Conservation (phyloP, 139 green algal genomes). For the Coelastrella sp. region DNA sequence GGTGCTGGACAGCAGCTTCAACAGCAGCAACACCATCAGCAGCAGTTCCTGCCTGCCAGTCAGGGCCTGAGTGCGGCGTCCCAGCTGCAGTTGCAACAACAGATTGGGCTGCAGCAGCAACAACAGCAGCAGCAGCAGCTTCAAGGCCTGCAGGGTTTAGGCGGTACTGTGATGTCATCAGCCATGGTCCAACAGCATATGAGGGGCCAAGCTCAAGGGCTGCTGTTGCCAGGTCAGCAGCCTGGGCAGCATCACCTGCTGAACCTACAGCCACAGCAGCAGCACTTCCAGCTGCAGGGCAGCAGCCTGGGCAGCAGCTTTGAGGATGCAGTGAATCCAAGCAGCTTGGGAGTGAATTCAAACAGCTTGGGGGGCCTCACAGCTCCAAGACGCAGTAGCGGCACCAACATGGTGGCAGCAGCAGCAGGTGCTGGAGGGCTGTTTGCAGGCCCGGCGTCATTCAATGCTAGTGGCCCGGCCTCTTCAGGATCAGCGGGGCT, state of each 20-base stretch:
- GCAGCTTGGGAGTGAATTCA: neutral
- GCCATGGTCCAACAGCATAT: neutral
- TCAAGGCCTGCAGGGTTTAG: neutral
- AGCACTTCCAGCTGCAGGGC: neutral
- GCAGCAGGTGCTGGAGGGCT: neutral
- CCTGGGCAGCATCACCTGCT: neutral
- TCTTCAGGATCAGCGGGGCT: conserved; percentile 22
- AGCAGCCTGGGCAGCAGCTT: neutral
- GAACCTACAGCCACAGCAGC: neutral
- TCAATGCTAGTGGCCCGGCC: neutral
- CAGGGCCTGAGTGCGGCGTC: neutral
- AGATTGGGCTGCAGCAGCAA: neutral
- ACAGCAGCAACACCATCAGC: neutral
- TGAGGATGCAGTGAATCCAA: neutral
- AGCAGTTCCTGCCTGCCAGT: neutral
- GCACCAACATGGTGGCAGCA: neutral
- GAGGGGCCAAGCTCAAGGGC: conserved; percentile 13
- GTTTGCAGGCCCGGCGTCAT: neutral
- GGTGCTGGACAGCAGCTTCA: neutral
- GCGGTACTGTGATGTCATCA: neutral
- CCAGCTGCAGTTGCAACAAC: conserved; percentile 12
- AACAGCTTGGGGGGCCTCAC: neutral
- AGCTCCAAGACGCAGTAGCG: neutral
- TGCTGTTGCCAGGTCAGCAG: conserved; percentile 19
- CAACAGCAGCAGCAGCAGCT: conserved; percentile 14